Conservation (phyloP, 495 filamentous ascomycete genomes). For the Penicillium atrosanguineum region DNA sequence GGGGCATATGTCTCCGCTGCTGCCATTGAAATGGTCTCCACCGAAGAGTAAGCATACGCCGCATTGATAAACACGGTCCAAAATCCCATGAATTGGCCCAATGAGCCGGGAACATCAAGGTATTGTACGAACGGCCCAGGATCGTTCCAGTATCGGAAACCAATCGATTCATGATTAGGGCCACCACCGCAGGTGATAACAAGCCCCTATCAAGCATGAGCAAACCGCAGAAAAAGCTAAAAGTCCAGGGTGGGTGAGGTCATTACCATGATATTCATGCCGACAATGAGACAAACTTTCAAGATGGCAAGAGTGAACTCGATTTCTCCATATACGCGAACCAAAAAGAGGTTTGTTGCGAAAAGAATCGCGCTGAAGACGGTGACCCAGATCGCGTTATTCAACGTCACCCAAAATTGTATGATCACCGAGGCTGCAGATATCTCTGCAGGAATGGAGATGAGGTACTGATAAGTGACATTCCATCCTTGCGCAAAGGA, state of each 20-base stretch:
- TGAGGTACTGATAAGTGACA: constrained; percentile 25
- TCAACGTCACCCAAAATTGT: constrained; percentile 39
- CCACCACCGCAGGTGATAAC: constrained; percentile 37
- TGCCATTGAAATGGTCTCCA: constrained; percentile 60
- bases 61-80: constrained; percentile 69
- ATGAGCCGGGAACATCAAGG: constrained; percentile 16
- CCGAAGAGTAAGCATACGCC: constrained; percentile 71
- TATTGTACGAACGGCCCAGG: constrained; percentile 21
- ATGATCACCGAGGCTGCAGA: constrained; percentile 46
- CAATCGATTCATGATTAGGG: constrained; percentile 12
- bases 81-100: constrained; percentile 60
- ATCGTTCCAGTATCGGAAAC: constrained; percentile 17
- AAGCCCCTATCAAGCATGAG: constrained; percentile 18
- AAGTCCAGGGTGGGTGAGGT: not conserved
- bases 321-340: constrained; percentile 42
- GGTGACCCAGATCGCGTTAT: constrained; percentile 39
- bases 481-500: constrained; percentile 33
- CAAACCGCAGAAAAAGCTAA: not conserved
- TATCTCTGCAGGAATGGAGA: constrained; percentile 39
- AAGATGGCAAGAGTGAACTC: constrained; percentile 41
- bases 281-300: constrained; percentile 41
- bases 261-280: constrained; percentile 43
- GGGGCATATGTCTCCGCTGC: constrained; percentile 65
- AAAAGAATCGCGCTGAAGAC: constrained; percentile 42
- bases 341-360: constrained; percentile 37